Evolutionary conservation across 148 eudicot species (phyloP), one percentile per base, ranked within the genome.

Genomic region (Cornus controversa): DNA sequence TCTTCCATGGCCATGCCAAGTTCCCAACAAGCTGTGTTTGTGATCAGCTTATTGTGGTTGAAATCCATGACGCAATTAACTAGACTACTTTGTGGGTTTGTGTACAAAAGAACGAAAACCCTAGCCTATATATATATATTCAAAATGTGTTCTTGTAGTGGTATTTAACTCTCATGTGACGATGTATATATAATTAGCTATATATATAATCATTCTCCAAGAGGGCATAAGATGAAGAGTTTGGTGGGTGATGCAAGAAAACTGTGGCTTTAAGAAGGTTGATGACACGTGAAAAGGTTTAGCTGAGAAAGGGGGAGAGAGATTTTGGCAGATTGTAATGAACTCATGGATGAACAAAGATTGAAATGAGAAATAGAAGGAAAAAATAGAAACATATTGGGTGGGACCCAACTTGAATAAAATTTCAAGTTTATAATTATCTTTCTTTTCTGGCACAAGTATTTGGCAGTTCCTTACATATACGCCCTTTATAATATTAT

Each of bases 41-140:
- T 79, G 45, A 81, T 75, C 74, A 75, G 68, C 60, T 77, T 84
- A 23, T 65, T 82, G 72, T 78, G 63, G 64, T 77, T 86, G 72
- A 82, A 81, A 79, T 85, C 87, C 90, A 90, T 90, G 74, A 68
- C 11, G 74, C 23, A 26, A 58, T n/a, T n/a, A n/a, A n/a, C 62
- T 42, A 37, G 37, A 54, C 62, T 80, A 69, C 58, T 58, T 74
- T 47, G 63, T 69, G 76, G 78, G 66, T 28, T 67, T 75, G 72
- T 68, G 69, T 76, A 65, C 66, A 74, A 75, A 67, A 42, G 62
- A 67, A 42, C 71, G 31, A 13, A 79, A 77, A 77, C 86, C 34
- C 34, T 31, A n/a, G n/a, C 82, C 83, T 85, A 85, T n/a, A n/a
- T n/a, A n/a, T n/a, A n/a, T n/a, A n/a, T n/a, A n/a, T 80, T 80